Evolutionary conservation across 257 asterid species (phyloP), one percentile per base, ranked within the genome.

Genomic region (Cynanchum wilfordii): DNA sequence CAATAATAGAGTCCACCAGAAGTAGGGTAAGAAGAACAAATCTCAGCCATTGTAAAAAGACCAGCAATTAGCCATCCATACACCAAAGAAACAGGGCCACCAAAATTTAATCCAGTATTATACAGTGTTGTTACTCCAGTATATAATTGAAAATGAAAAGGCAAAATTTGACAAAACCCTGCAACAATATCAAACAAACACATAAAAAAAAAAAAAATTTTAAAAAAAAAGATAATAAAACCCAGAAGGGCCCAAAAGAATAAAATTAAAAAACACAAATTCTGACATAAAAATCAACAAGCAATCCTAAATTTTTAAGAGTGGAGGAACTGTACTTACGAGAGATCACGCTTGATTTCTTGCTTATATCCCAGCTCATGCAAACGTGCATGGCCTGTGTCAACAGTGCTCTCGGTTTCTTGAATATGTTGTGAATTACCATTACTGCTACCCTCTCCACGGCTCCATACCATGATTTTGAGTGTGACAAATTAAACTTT

Each of bases 1-100:
- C 99, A 94, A 50, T 89, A 94, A 84, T 94, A 94, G 68, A 94
- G 97, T 7, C 99, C 97, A 29, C 99, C 99, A 72, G 99, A 94
- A 42, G 99, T 94, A 67, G 99, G 99, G 50, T 84, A 94, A 77
- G 99, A 84, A 36, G 99, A 94, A 82, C 99, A 94, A 52, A 94
- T 94, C 86, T 94, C 99, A 73, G 96, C 97, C 99, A 94, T 91
- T 10, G 99, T 91, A 79, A 94, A 94, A 64, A 40, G 68, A 29
- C 99, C 96, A 17, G 94, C 96, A 62, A 94, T 80, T 36, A 89
- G 70, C 99, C 99, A 94, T 74, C 99, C 99, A 78, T 89, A 94
- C 42, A 94, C 96, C 51, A 87, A 33, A 1, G 93, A 85, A 68
- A 87, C 86, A 58, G 99, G 96, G 5, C 99, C 99, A 4, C 99